Evolutionary conservation across 345 rosid genomes (phyloP), one percentile per base, ranked within the genome.

Genomic region (Citrus hindsii): DNA sequence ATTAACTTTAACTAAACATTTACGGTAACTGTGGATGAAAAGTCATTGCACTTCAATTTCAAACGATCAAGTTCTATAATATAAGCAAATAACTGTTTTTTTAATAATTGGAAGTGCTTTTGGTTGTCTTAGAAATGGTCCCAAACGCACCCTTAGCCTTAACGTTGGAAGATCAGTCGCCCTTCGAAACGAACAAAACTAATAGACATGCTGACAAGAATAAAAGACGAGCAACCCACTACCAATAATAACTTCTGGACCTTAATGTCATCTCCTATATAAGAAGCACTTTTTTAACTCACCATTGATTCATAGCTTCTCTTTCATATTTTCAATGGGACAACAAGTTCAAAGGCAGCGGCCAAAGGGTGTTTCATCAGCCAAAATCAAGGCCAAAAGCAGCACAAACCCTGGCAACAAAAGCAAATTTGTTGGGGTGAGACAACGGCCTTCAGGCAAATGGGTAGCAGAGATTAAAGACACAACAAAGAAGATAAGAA

Each of bases 391-490:
- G 51, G 51, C 46, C 1, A 53, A 33, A 33, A 82, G 9, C 37
- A 58, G 76, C 74, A 83, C 80, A 74, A 80, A 72, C 67, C 90
- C 85, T 13, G 6, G 76, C 69, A 79, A 30, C 81, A 87, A 82
- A 77, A 83, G 75, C 73, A 92, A 88, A 87, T 94, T 89, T 63
- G 87, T 94, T 7, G 98, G 98, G 32, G 98, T 92, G 62, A 87
- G 98, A 67, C 96, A 92, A 77, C 88, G 98, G 83, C 96, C 97
- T 2, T 91, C 98, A 0, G 96, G 97, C 6, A 94, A 92, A 83
- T 94, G 98, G 98, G 94, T 92, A 5, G 97, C 97, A 18, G 98
- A 94, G 85, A 94, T 94, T 89, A 94, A 94, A 84, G 93, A 91
- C 90, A 91, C 97, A 1, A 88, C 92, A 6, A 93, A 89, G 73